Conservation (phyloP, 2,329 filamentous ascomycete species). For the Ascochyta clinopodiicola region DNA sequence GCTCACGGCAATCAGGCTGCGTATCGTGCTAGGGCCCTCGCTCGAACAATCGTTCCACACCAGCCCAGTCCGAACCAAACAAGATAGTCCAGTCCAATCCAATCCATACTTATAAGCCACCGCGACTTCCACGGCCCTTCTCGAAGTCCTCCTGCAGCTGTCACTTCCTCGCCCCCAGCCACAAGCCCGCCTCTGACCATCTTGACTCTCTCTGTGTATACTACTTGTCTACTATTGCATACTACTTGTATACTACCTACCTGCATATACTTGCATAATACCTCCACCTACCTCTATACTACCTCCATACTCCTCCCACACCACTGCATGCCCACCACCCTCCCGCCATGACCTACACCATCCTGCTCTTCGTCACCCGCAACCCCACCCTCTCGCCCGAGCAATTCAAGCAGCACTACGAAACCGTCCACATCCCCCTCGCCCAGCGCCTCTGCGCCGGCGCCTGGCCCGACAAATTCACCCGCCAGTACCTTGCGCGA, state of each 20-base stretch:
- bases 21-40: background rate
- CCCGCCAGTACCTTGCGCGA: slow-evolving; percentile 38
- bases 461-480: slow-evolving; percentile 30
- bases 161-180: slow-evolving; percentile 2
- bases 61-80: too few species aligned
- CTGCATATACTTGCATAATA: too few species aligned
- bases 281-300: too few species aligned
- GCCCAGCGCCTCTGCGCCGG: slow-evolving; percentile 24
- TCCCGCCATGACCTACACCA: slow-evolving; percentile 31
- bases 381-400: slow-evolving; percentile 28
- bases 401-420: slow-evolving; percentile 38
- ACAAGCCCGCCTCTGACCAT: background rate
- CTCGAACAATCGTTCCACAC: too few species aligned
- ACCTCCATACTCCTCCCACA: too few species aligned
- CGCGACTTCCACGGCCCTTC: slow-evolving; percentile 17
- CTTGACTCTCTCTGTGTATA: too few species aligned
- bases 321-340: too few species aligned
- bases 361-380: slow-evolving; percentile 37
- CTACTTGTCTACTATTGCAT: too few species aligned
- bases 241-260: too few species aligned
- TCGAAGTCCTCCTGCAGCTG: slow-evolving; percentile 17
- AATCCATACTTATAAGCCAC: slow-evolving; percentile 16
- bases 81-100: too few species aligned
- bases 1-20: background rate
- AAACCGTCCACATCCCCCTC: slow-evolving; percentile 37